These are phyloP conservation scores for Aspergillus vadensis DNA, from an alignment of 2,329 filamentous ascomycete genomes.

Conservation along the genomic window DNA sequence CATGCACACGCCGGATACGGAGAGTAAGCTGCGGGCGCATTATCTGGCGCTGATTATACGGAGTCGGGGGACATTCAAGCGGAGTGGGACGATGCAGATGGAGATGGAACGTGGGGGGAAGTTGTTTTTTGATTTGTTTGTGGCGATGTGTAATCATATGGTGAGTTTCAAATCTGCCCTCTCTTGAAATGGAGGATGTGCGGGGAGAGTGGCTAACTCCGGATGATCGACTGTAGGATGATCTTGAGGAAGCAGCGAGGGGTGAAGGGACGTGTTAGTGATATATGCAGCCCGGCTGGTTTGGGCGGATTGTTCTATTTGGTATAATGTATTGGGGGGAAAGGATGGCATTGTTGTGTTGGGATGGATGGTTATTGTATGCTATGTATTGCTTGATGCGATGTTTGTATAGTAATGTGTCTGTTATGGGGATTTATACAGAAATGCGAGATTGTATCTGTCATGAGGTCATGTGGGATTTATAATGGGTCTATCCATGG, in stretches of 20 bases:
- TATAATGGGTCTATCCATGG: background rate
- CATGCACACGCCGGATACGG: slow-evolving; percentile 80
- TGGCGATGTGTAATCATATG: slow-evolving; percentile 89
- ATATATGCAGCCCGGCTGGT: background rate
- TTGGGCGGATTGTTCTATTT: background rate
- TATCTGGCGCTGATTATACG: slow-evolving; percentile 92
- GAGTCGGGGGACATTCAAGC: slow-evolving; percentile 83
- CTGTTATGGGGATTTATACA: background rate
- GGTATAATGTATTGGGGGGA: background rate
- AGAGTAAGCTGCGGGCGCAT: slow-evolving; percentile 87
- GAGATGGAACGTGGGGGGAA: slow-evolving; percentile 89
- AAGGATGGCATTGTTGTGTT: background rate
- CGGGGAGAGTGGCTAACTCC: background rate
- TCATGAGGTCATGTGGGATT: background rate
- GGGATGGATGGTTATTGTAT: background rate
- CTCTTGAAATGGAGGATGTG: background rate
- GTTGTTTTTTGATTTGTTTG: slow-evolving; percentile 91
- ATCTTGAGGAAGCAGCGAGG: slow-evolving; percentile 4
- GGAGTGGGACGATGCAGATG: slow-evolving; percentile 91
- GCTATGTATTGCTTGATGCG: background rate
- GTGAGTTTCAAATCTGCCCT: slow-evolving; percentile 50
- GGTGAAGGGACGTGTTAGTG: background rate
- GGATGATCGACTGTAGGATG: slow-evolving; percentile 8
- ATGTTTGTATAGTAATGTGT: background rate
- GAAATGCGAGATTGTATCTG: background rate